Conservation (phyloP, 495 filamentous ascomycete species). For the Penicillium verhagenii region DNA sequence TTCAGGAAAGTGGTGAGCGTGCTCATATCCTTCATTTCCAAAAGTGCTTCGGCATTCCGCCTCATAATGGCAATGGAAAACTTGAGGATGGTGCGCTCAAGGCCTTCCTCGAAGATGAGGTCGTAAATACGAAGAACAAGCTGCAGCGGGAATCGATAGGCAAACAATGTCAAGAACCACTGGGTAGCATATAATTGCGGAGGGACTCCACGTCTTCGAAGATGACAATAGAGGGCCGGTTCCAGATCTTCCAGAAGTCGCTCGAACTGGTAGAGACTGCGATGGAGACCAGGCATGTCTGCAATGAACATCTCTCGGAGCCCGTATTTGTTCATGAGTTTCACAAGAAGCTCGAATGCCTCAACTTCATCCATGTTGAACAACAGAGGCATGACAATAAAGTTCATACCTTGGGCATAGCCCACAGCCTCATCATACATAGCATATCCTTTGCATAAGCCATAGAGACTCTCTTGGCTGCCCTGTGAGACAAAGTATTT, state of each 20-base stretch:
- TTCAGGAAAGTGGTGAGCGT: constrained; percentile 85
- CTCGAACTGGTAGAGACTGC: constrained; percentile 92
- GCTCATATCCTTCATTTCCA: constrained; percentile 87
- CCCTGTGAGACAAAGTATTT: constrained; percentile 86
- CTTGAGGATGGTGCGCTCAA: constrained; percentile 85
- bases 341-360: constrained; percentile 89
- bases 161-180: constrained; percentile 99
- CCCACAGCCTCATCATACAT: constrained; percentile 92
- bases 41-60: constrained; percentile 77
- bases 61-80: constrained; percentile 95
- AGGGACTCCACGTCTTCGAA: constrained; percentile 80
- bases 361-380: constrained; percentile 99
- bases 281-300: constrained; percentile 95
- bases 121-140: constrained; percentile 96
- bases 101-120: constrained; percentile 89
- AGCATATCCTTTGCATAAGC: constrained; percentile 96
- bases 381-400: constrained; percentile 93
- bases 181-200: constrained; percentile 96
- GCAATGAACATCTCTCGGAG: constrained; percentile 90
- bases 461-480: constrained; percentile 91
- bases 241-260: constrained; percentile 91
- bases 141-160: constrained; percentile 95
- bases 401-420: constrained; percentile 99
- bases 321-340: constrained; percentile 94
- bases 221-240: constrained; percentile 91